phyloP scores from a whole-genome alignment of 78 protist genomes.

The Dictyostelium intermedium region DNA sequence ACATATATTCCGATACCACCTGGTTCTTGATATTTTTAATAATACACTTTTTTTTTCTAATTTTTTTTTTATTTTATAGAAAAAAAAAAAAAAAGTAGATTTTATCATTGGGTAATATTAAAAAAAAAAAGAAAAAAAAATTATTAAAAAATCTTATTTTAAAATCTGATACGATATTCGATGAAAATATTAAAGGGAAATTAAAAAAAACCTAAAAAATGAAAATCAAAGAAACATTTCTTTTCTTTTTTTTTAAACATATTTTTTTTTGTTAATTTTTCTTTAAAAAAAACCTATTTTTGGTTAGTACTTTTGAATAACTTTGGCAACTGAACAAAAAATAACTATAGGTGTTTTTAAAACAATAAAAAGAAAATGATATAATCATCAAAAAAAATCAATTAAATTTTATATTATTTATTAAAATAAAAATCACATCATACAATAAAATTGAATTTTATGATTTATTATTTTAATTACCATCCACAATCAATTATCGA shows the following conservation, averaged over 20 bases:
- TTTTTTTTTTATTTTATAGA: no score
- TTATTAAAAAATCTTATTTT: no score
- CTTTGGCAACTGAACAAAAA: not conserved
- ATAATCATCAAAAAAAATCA: not conserved
- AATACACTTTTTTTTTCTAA: no score
- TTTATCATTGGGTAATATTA: no score
- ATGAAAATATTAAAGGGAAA: not conserved
- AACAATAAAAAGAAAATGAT: not conserved
- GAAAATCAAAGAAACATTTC: not conserved
- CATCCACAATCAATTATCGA: not conserved
- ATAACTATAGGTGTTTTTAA: not conserved
- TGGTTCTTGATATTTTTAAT: not conserved
- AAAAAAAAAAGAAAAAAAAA: no score
- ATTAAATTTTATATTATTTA: no score
- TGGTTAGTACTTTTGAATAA: no score
- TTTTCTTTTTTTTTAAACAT: no score
- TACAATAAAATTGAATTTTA: not conserved
- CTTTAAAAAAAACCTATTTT: no score
- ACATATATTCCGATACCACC: not conserved
- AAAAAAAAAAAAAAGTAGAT: no score
- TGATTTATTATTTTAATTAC: not conserved
- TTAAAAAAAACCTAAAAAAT: not conserved
- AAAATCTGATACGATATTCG: not conserved
- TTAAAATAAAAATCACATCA: not conserved
- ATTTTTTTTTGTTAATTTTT: no score